Evolutionary conservation across 2,329 filamentous ascomycete species (phyloP).

Genomic region (Gliomastix tumulicola): DNA sequence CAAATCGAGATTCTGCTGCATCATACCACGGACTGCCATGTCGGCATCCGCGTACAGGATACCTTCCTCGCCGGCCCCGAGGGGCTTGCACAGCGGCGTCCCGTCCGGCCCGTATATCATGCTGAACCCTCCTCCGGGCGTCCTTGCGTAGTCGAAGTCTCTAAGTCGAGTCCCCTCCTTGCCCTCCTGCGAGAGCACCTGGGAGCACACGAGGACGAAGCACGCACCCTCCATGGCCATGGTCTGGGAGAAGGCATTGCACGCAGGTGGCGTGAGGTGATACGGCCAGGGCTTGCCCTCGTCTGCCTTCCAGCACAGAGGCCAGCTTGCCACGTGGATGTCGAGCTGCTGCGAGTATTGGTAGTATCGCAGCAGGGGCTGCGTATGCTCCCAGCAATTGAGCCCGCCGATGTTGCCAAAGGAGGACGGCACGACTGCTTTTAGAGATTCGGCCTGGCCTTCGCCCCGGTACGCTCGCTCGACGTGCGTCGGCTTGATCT

Average conservation of each 20-base stretch:
- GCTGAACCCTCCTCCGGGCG: constrained; percentile 11
- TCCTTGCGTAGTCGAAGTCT: constrained; percentile 23
- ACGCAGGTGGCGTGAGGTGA: constrained; percentile 20
- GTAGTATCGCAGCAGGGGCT: constrained; percentile 39
- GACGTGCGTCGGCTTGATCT: constrained; percentile 45
- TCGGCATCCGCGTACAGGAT: constrained; percentile 29
- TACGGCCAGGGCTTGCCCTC: constrained; percentile 24
- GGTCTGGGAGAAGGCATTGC: constrained; percentile 35
- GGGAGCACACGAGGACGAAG: constrained; percentile 46
- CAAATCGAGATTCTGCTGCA: constrained; percentile 26
- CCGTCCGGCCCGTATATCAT: constrained; percentile 24
- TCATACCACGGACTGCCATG: constrained; percentile 11
- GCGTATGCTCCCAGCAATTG: constrained; percentile 41
- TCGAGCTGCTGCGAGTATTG: constrained; percentile 32
- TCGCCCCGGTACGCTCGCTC: constrained; percentile 42
- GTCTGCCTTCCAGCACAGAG: constrained; percentile 10
- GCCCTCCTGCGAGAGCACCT: constrained; percentile 34
- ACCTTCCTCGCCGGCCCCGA: constrained; percentile 18
- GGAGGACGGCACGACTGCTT: constrained; percentile 23
- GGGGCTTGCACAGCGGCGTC: constrained; percentile 14
- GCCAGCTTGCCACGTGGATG: constrained; percentile 42
- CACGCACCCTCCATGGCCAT: constrained; percentile 49
- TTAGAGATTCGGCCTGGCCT: constrained; percentile 26
- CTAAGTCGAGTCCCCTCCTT: constrained; percentile 17
- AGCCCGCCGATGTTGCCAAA: constrained; percentile 31